phyloP scores from a whole-genome alignment of 1,139 yeast genomes.

The Debaryomycetaceae sp. region DNA sequence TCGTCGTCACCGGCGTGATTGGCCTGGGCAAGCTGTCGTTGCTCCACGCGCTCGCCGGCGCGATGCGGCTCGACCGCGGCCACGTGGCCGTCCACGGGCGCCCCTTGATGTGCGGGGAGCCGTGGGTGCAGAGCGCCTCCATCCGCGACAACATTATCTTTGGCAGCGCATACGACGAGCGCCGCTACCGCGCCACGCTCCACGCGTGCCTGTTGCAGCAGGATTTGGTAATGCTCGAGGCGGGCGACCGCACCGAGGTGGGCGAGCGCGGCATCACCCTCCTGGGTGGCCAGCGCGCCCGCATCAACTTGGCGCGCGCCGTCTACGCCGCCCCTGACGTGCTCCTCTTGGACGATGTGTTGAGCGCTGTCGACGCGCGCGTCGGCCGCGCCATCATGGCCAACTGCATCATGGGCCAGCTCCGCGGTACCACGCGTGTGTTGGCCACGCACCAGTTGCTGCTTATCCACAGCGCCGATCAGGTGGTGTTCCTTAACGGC shows the following conservation, averaged over 20 bases:
- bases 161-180: conserved; percentile 29
- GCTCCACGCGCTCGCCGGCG: conserved; percentile 34
- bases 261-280: conserved; percentile 42
- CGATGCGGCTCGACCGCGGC: conserved; percentile 32
- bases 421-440: conserved; percentile 26
- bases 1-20: conserved; percentile 37
- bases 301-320: conserved; percentile 42
- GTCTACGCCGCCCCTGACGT: conserved; percentile 31
- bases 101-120: conserved; percentile 29
- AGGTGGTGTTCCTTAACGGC: conserved; percentile 28
- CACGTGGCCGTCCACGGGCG: conserved; percentile 23
- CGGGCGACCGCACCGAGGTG: conserved; percentile 36
- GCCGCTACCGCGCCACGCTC: conserved; percentile 24
- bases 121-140: conserved; percentile 47
- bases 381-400: conserved; percentile 37
- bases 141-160: conserved; percentile 38
- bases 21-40: conserved; percentile 41
- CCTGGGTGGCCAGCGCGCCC: conserved; percentile 42
- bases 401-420: conserved; percentile 28
- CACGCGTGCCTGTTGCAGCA: conserved; percentile 39
- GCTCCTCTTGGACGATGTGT: conserved; percentile 37
- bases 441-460: conserved; percentile 40
- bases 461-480: conserved; percentile 29
- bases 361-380: conserved; percentile 38
- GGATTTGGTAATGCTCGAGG: conserved; percentile 30